phyloP scores from a whole-genome alignment of 202 grass and related monocot species.

The Schoenoplectus triqueter region DNA sequence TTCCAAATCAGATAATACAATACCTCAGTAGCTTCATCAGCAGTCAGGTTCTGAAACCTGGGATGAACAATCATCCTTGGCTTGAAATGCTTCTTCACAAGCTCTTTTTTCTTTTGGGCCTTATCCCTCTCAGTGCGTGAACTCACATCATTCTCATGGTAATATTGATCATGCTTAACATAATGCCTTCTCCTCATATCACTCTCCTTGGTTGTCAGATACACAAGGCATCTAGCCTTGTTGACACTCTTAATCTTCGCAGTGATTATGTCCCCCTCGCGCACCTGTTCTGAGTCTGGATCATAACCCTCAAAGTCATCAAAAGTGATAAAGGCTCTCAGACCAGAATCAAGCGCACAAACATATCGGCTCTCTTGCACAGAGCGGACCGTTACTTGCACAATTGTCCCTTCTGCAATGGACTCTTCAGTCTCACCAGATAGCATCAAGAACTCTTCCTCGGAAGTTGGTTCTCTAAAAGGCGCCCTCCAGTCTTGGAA shows the following conservation, averaged over 20 bases:
- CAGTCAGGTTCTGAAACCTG: conserved; percentile 88
- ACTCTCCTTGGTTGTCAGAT: conserved; percentile 70
- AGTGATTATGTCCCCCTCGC: conserved; percentile 86
- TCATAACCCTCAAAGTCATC: conserved; percentile 77
- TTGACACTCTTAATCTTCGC: conserved; percentile 88
- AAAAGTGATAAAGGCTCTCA: conserved; percentile 82
- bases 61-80: conserved; percentile 97
- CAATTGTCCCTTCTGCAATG: conserved; percentile 94
- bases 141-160: conserved; percentile 55
- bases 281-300: conserved; percentile 61
- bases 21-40: conserved; percentile 95
- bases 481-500: conserved; percentile 64
- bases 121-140: conserved; percentile 61
- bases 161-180: conserved; percentile 72
- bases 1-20: not conserved
- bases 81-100: conserved; percentile 87
- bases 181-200: conserved; percentile 63
- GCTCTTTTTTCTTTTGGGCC: conserved; percentile 68
- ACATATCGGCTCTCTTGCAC: conserved; percentile 81
- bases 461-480: conserved; percentile 71
- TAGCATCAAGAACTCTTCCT: conserved; percentile 98
- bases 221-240: conserved; percentile 79
- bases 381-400: conserved; percentile 78
- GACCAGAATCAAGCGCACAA: conserved; percentile 93
- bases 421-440: conserved; percentile 95